Evolutionary conservation across 306 rosid genomes (phyloP).

Genomic region (Prunus campanulata): DNA sequence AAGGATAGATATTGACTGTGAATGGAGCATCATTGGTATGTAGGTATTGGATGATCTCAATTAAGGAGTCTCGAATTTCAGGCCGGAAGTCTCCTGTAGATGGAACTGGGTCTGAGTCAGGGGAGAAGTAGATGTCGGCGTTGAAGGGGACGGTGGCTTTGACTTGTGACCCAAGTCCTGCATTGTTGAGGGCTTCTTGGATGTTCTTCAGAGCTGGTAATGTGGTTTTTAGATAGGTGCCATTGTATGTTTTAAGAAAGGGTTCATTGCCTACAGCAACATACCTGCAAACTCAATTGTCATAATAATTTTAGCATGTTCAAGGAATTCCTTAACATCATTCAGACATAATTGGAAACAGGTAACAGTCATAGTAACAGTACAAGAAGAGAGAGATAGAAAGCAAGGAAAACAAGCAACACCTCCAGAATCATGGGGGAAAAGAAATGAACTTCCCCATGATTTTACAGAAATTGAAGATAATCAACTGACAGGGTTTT

Average conservation of each 20-base stretch:
- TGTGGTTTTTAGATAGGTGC: slow-evolving; percentile 50
- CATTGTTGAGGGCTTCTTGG: slow-evolving; percentile 64
- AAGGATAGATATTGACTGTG: slow-evolving; percentile 83
- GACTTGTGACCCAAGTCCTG: slow-evolving; percentile 58
- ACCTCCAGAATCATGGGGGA: neutral
- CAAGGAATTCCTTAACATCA: neutral
- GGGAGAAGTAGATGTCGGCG: slow-evolving; percentile 84
- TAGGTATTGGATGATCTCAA: slow-evolving; percentile 61
- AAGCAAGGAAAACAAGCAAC: neutral
- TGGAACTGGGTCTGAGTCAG: slow-evolving; percentile 74
- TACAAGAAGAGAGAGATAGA: neutral
- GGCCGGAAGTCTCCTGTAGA: slow-evolving; percentile 90
- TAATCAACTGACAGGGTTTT: too few relatives aligned
- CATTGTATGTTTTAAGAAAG: slow-evolving; percentile 78
- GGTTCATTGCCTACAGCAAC: slow-evolving; percentile 97
- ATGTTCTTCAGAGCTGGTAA: slow-evolving; percentile 81
- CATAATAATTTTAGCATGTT: slow-evolving; percentile 6
- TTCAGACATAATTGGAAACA: neutral
- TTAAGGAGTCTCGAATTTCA: slow-evolving; percentile 50
- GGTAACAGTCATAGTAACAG: neutral
- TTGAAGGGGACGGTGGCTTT: slow-evolving; percentile 94
- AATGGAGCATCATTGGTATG: slow-evolving; percentile 65
- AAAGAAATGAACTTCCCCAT: neutral
- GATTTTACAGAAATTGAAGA: too few relatives aligned
- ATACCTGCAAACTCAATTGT: slow-evolving; percentile 51